phyloP scores from a whole-genome alignment of 306 rosid genomes.

The Betula pendula region DNA sequence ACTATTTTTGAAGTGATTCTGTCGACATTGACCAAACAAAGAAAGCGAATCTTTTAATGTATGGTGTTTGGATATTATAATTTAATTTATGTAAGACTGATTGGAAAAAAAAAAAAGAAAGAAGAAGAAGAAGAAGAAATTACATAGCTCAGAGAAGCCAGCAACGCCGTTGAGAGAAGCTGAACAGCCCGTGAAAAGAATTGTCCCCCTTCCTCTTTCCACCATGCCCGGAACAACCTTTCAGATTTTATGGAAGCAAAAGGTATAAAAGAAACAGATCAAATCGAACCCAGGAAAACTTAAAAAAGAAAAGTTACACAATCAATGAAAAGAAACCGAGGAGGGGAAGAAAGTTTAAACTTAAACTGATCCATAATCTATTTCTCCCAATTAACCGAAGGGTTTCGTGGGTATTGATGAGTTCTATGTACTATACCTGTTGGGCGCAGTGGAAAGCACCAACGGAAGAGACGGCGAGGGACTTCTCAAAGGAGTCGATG shows the following conservation, averaged over 20 bases:
- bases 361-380: not conserved
- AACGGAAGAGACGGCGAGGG: slow-evolving; percentile 74
- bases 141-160: slow-evolving; percentile 77
- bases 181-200: slow-evolving; percentile 87
- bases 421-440: slow-evolving; percentile 45
- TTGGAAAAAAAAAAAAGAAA: not conserved
- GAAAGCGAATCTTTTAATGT: not conserved
- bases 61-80: not conserved
- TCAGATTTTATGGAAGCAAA: not conserved
- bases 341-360: not conserved
- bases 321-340: not conserved
- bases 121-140: not conserved
- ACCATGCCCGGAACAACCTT: slow-evolving; percentile 94
- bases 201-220: slow-evolving; percentile 88
- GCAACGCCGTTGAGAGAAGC: slow-evolving; percentile 82
- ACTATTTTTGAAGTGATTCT: not conserved
- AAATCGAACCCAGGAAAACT: not conserved
- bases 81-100: not conserved
- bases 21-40: not conserved
- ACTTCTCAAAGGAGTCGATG: slow-evolving; percentile 66
- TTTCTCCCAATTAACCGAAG: no score
- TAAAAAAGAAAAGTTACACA: not conserved
- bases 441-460: slow-evolving; percentile 96
- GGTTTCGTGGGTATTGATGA: not conserved
- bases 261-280: not conserved